Percentiles rank a stretch among this genome's conserved stretches.
Conservation (phyloP, 2,329 filamentous ascomycete genomes). For the Truncatella angustata region DNA sequence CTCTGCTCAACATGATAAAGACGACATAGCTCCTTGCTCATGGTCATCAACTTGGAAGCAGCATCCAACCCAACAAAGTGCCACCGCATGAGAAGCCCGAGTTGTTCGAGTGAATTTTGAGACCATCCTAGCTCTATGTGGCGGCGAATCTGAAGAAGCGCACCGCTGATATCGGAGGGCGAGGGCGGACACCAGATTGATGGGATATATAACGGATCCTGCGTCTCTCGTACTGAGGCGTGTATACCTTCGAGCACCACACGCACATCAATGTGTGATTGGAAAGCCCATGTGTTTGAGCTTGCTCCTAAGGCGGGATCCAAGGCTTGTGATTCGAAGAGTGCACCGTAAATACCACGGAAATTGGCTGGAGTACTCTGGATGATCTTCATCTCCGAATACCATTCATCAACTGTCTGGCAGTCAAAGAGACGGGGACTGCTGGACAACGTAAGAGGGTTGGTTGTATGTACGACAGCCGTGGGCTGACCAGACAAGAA, state of each 20-base stretch:
- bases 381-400: slow-evolving; percentile 1
- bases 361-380: not conserved
- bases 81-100: slow-evolving; percentile 1
- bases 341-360: not conserved
- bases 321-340: not conserved
- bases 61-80: not conserved
- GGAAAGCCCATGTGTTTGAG: not conserved
- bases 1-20: not conserved
- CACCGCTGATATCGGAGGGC: not conserved
- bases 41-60: not conserved
- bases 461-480: not conserved
- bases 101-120: not conserved
- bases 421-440: not conserved
- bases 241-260: slow-evolving; percentile 7
- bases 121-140: not conserved
- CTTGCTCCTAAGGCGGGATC: not conserved
- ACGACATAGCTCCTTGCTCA: not conserved
- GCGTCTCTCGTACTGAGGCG: not conserved
- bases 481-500: slow-evolving; percentile 5
- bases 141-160: not conserved
- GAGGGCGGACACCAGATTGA: not conserved
- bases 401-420: slow-evolving; percentile 6
- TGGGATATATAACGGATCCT: not conserved
- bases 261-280: slow-evolving; percentile 4
- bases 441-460: slow-evolving; percentile 4